Evolutionary conservation across 2,329 filamentous ascomycete genomes (phyloP).

Genomic region (Ceratocystis colombiana): DNA sequence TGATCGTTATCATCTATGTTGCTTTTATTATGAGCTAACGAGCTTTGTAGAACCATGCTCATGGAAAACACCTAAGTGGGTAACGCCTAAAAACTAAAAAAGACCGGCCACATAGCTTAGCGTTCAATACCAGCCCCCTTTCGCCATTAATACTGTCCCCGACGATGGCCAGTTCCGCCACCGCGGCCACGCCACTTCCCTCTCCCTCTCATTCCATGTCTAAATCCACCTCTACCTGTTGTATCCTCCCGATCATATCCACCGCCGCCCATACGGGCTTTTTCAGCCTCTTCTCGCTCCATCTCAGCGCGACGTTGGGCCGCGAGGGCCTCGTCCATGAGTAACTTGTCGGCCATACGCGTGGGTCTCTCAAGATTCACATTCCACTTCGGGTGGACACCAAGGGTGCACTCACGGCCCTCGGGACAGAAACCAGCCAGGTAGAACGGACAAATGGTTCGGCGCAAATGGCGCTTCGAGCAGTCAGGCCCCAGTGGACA

Average conservation of each 20-base stretch:
- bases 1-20: background rate
- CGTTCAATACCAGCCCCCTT: background rate
- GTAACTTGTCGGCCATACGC: constrained; percentile 56
- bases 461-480: constrained; percentile 77
- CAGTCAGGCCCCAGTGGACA: constrained; percentile 83
- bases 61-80: background rate
- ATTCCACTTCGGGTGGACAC: constrained; percentile 74
- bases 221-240: constrained; percentile 30
- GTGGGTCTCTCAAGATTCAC: constrained; percentile 65
- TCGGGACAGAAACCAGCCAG: constrained; percentile 92
- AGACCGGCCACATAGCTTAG: background rate
- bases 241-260: constrained; percentile 34
- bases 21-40: background rate
- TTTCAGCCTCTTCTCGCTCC: constrained; percentile 22
- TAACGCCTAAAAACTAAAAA: background rate
- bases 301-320: constrained; percentile 32
- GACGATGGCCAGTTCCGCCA: constrained; percentile 31
- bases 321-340: constrained; percentile 37
- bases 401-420: constrained; percentile 60
- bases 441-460: constrained; percentile 72
- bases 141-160: constrained; percentile 30
- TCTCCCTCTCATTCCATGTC: constrained; percentile 32
- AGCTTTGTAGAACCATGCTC: background rate
- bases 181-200: constrained; percentile 35
- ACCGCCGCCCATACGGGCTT: constrained; percentile 22